Evolutionary conservation across 352 stramenopile species (phyloP).

Genomic region (Phytophthora quininea): DNA sequence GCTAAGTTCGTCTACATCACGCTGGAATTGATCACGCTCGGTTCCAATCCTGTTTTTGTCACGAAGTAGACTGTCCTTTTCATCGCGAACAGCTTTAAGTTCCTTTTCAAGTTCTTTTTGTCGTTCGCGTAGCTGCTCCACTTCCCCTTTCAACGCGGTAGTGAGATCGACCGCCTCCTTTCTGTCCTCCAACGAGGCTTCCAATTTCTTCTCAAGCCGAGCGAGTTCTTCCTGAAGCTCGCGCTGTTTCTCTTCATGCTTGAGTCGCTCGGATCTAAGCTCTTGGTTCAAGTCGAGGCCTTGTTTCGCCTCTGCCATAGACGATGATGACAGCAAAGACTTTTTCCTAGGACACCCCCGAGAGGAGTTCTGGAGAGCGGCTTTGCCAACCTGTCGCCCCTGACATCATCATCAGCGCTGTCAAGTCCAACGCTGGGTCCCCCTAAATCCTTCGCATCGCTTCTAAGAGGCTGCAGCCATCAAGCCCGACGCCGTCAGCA

Average conservation of each 20-base stretch:
- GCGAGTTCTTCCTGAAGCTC: constrained; percentile 53
- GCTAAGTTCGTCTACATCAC: constrained; percentile 17
- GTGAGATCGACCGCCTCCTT: constrained; percentile 21
- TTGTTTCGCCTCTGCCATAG: constrained; percentile 45
- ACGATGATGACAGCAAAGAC: constrained; percentile 36
- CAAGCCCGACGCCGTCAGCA: background rate
- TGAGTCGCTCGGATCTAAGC: constrained; percentile 44
- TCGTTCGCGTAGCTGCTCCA: constrained; percentile 26
- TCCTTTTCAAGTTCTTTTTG: constrained; percentile 28
- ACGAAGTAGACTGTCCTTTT: constrained; percentile 19
- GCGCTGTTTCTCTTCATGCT: constrained; percentile 48
- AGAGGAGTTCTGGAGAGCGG: constrained; percentile 62
- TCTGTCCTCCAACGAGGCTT: constrained; percentile 33
- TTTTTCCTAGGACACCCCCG: constrained; percentile 58
- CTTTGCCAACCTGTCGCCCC: constrained; percentile 22
- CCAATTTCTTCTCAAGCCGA: constrained; percentile 40
- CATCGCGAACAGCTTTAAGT: constrained; percentile 16
- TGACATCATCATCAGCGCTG: constrained; percentile 15
- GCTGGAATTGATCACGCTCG: constrained; percentile 6
- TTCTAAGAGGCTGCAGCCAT: constrained; percentile 34
- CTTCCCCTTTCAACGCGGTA: constrained; percentile 36
- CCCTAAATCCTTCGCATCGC: constrained; percentile 31
- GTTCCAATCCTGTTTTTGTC: constrained; percentile 20
- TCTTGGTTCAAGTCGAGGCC: constrained; percentile 69
- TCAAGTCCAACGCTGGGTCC: constrained; percentile 9